phyloP scores from a whole-genome alignment of 2,329 filamentous ascomycete genomes.

The Cytospora mali region DNA sequence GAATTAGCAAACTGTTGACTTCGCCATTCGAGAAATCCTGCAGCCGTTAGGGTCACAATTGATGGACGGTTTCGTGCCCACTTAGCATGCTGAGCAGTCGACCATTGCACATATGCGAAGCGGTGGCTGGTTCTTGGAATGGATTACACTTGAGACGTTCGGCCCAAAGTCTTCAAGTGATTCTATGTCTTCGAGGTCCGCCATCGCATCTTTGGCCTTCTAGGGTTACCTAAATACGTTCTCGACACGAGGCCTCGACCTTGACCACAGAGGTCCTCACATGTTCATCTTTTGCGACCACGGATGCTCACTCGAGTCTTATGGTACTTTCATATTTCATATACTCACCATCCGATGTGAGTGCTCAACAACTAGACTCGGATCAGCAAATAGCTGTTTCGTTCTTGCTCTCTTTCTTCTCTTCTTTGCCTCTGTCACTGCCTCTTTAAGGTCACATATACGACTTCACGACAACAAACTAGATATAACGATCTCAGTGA shows the following conservation, averaged over 20 bases:
- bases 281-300: background rate
- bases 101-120: background rate
- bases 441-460: background rate
- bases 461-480: constrained; percentile 14
- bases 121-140: background rate
- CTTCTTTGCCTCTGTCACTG: background rate
- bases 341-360: no score
- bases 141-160: background rate
- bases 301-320: background rate
- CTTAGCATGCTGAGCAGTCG: background rate
- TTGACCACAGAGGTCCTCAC: background rate
- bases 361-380: constrained; percentile 3
- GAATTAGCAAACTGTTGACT: background rate
- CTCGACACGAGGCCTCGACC: background rate
- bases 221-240: background rate
- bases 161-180: background rate
- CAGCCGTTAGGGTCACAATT: background rate
- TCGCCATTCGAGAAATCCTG: background rate
- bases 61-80: background rate
- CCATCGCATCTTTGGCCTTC: background rate
- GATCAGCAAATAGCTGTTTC: background rate
- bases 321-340: background rate
- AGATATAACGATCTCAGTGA: constrained; percentile 18
- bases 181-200: background rate
- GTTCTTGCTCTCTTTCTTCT: background rate